phyloP scores from a whole-genome alignment of 2,329 filamentous ascomycete species.

The Hawksworthiomyces lignivorus region DNA sequence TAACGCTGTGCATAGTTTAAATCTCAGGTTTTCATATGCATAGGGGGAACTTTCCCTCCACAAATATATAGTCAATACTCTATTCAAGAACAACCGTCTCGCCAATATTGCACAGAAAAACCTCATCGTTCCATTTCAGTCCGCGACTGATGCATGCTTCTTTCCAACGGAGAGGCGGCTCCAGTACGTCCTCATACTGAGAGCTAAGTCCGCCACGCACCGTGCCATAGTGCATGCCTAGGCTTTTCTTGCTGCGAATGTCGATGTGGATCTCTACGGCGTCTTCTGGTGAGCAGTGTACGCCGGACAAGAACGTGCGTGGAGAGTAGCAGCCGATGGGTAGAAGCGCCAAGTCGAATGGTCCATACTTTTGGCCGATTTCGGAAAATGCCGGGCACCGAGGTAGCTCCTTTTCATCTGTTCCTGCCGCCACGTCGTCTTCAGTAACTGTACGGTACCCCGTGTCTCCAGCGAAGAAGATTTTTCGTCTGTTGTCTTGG shows the following conservation, averaged over 20 bases:
- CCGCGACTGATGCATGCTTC: slow-evolving; percentile 50
- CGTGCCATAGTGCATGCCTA: slow-evolving; percentile 89
- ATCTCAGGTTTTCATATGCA: no score
- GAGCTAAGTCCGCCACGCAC: slow-evolving; percentile 10
- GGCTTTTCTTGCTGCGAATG: slow-evolving; percentile 67
- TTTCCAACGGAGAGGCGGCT: slow-evolving; percentile 54
- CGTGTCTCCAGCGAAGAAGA: slow-evolving; percentile 65
- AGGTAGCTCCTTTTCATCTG: slow-evolving; percentile 34
- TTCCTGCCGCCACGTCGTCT: slow-evolving; percentile 1
- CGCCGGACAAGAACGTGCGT: slow-evolving; percentile 61
- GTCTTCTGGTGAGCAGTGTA: slow-evolving; percentile 83
- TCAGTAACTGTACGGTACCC: slow-evolving; percentile 40
- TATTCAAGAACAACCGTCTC: slow-evolving; percentile 35
- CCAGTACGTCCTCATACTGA: slow-evolving; percentile 51
- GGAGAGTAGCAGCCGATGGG: slow-evolving; percentile 85
- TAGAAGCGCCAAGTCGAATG: slow-evolving; percentile 84
- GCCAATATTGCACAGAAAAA: slow-evolving; percentile 59
- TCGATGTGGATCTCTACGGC: slow-evolving; percentile 83
- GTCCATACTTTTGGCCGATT: slow-evolving; percentile 70
- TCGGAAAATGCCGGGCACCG: slow-evolving; percentile 76
- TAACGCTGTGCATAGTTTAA: no score
- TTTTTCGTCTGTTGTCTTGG: no score
- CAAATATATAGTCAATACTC: no score
- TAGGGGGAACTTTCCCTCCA: no score
- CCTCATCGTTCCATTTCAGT: slow-evolving; percentile 46